Evolutionary conservation across 345 rosid species (phyloP).

Genomic region (Sonneratia alba): DNA sequence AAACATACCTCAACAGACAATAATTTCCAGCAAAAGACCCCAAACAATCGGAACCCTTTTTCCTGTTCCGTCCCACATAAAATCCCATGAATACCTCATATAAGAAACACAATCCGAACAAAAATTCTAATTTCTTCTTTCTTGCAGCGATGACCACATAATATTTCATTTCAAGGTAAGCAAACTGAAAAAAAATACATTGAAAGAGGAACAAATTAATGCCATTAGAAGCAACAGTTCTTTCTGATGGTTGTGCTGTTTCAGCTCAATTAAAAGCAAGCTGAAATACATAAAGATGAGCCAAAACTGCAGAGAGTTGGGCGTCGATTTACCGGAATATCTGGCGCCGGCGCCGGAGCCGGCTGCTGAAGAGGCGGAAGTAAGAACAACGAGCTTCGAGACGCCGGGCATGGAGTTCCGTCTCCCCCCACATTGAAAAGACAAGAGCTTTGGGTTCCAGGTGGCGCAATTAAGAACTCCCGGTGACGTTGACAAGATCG

Average conservation of each 20-base stretch:
- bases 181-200: neutral
- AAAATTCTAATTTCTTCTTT: neutral
- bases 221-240: neutral
- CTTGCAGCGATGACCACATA: neutral
- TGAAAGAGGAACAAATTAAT: neutral
- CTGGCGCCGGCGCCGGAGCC: slow-evolving; percentile 13
- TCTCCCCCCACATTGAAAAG: slow-evolving; percentile 2
- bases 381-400: slow-evolving; percentile 6
- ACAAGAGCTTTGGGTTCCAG: neutral
- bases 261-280: neutral
- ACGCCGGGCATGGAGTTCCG: neutral
- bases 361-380: slow-evolving; percentile 13
- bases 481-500: neutral
- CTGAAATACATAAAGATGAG: neutral
- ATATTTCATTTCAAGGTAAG: neutral
- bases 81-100: neutral
- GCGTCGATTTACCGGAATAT: slow-evolving; percentile 8
- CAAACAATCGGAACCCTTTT: neutral
- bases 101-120: neutral
- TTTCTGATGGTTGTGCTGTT: neutral
- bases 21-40: neutral
- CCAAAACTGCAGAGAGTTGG: neutral
- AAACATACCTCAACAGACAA: neutral
- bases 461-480: neutral
- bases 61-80: neutral